Base-by-base conservation (phyloP, 1,284 basidiomycete genomes). In the Ceraceosorus guamensis region DNA sequence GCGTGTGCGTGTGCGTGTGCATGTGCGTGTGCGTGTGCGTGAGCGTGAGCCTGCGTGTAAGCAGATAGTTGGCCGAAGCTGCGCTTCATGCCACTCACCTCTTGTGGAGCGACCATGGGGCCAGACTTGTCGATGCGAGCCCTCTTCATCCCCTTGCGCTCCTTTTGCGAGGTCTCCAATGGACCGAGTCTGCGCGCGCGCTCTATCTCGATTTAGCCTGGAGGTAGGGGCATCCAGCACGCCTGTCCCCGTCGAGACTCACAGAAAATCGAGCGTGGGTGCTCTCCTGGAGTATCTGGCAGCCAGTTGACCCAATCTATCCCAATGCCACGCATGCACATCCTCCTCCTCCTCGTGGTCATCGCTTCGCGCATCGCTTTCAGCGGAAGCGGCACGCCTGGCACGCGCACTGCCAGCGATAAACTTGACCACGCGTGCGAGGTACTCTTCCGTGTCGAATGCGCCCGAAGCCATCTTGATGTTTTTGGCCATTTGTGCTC, bases 361-460 rank as follows among this genome's bases (percentile, higher is more conserved):
- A 6, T 55, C 52, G n/a, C n/a, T n/a, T n/a, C n/a, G 6, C 13
- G 16, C 18, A 18, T 46, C 13, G 5, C 44, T 10, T 46, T 7
- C 8, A 14, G 30, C n/a, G 1, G 35, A 39, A 31, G 6, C 43
- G 6, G 14, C 48, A 2, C 63, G 46, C 13, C 53, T 18, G 5
- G 63, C 46, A n/a, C 48, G 35, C 2, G 61, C 61, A 10, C 55
- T 39, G 0, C 70, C 71, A 10, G 67, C 71, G 6, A 71, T 46
- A 45, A 59, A 67, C 32, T 54, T 46, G 4, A 68, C 70, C 6
- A 71, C 37, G 3, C 61, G 46, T 4, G 53, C 39, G 45, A 76
- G 48, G 47, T 64, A 72, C 41, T 71, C 67, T 44, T 76, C 69
- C 32, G 70, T 60, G 44, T 73, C 69, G 52, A 76, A 76, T 1